A percentile compares a stretch with the other conserved stretches of the same genome.
Evolutionary conservation across 495 filamentous ascomycete genomes (phyloP).

Genomic region (Penicillium manginii): DNA sequence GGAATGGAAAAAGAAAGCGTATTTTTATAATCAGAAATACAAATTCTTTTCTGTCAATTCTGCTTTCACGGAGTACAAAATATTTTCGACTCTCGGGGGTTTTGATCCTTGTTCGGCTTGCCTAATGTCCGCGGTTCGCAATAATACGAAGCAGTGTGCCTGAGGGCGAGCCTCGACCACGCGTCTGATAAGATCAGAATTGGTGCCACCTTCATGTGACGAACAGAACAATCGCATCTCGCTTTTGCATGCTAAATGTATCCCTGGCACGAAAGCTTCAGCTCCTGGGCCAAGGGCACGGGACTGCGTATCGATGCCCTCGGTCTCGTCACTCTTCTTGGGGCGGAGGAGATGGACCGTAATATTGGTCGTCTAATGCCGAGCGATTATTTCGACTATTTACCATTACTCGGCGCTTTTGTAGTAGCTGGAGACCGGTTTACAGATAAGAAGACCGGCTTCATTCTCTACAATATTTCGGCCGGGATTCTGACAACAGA

Average conservation of each 20-base stretch:
- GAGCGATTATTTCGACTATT: constrained; percentile 16
- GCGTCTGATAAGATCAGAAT: neutral
- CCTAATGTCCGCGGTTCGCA: neutral
- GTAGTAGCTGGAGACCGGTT: constrained; percentile 14
- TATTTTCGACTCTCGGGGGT: neutral
- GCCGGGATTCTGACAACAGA: constrained; percentile 20
- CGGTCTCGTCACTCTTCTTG: constrained; percentile 21
- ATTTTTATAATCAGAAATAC: too few relatives aligned
- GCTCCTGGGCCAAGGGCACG: constrained; percentile 13
- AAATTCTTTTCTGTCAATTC: neutral
- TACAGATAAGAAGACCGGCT: constrained; percentile 15
- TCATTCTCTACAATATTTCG: constrained; percentile 16
- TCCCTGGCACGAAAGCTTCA: constrained; percentile 14
- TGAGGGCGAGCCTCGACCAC: neutral
- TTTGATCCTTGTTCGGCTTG: neutral
- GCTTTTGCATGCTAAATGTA: constrained; percentile 5
- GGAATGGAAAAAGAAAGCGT: too few relatives aligned
- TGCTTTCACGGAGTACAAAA: neutral
- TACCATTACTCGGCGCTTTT: constrained; percentile 19
- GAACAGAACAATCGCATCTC: neutral
- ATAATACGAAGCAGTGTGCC: too few relatives aligned
- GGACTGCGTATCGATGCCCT: constrained; percentile 20
- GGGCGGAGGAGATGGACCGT: constrained; percentile 17
- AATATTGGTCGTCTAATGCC: constrained; percentile 16
- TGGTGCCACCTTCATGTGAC: neutral